Evolutionary conservation across 2,329 filamentous ascomycete species (phyloP).

Genomic region (Coniochaeta ligniaria): DNA sequence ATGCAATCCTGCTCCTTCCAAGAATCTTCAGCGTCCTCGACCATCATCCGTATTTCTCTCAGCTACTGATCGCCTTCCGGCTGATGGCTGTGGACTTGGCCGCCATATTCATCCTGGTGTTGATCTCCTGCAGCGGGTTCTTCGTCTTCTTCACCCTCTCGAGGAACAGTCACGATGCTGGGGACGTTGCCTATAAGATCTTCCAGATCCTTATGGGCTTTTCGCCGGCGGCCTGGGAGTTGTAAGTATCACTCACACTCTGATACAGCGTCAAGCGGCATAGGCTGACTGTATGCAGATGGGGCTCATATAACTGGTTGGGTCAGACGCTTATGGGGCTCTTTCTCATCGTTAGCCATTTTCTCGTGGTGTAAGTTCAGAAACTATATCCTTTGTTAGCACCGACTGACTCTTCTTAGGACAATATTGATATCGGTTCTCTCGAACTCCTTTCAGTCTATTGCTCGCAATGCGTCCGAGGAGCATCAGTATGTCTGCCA

Average conservation of each 20-base stretch:
- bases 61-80: conserved; percentile 86
- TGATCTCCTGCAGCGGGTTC: conserved; percentile 88
- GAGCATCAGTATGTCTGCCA: conserved; percentile 63
- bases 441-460: conserved; percentile 92
- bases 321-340: conserved; percentile 70
- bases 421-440: conserved; percentile 94
- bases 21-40: conserved; percentile 89
- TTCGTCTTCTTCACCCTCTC: conserved; percentile 91
- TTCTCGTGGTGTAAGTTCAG: conserved; percentile 65
- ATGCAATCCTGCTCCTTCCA: conserved; percentile 82
- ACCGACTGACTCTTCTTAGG: conserved; percentile 20
- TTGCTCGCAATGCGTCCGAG: conserved; percentile 87
- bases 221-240: conserved; percentile 88
- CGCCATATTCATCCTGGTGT: conserved; percentile 74
- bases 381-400: conserved; percentile 4
- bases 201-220: conserved; percentile 96
- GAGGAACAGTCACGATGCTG: conserved; percentile 60
- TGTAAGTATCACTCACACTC: conserved; percentile 39
- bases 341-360: conserved; percentile 92
- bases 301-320: conserved; percentile 67
- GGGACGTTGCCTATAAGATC: conserved; percentile 77
- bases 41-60: conserved; percentile 93
- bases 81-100: conserved; percentile 89
- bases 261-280: neutral
- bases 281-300: conserved; percentile 30